Base-by-base conservation (phyloP, 2,329 filamentous ascomycete genomes). In the Alternaria metachromatica region DNA sequence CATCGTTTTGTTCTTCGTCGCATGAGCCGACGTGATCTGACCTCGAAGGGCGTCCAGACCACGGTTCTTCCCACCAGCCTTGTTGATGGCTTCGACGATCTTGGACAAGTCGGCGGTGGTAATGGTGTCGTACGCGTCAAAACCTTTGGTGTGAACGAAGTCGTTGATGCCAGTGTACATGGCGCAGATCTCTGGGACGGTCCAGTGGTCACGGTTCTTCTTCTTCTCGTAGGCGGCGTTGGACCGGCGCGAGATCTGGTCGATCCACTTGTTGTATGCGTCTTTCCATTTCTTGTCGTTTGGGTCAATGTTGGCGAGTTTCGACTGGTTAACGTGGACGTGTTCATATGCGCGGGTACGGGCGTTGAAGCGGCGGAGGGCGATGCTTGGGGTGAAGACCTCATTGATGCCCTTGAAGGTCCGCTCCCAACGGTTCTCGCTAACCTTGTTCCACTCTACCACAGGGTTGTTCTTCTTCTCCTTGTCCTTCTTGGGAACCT, bases 211-310 rank as follows among this genome's bases (percentile, higher is more conserved):
- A 3, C 54, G 59, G 9, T 13, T 25, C 26, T 53, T 62, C 12
- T 51, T 50, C 21, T 58, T 41, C 8, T 50, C 20, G 12, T 51
- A 58, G 4, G 23, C 41, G 10, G 46, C 48, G 23, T 62, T 53
- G 3, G 54, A 53, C 4, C 59, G 59, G 11, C 59, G 59, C 26
- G 41, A 53, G 20, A 62, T 62, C 26, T 62, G 59, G 23, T 58
- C 48, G 6, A 62, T 37, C 59, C 59, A 62, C 46, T 62, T 62
- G 54, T 62, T 53, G 37, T 62, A 62, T 4, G 33, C 46, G 6
- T 58, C 56, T 1, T 53, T 37, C 59, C 59, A 62, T 5, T 7
- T 15, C 26, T 58, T 62, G 20, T 62, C 23, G 12, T 62, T 62
- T 2, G 59, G 59, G 0, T 62, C 46, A 3, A 53, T 37, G 5